Evolutionary conservation across 331 rosid genomes (phyloP).

Genomic region (Acacia concinna): DNA sequence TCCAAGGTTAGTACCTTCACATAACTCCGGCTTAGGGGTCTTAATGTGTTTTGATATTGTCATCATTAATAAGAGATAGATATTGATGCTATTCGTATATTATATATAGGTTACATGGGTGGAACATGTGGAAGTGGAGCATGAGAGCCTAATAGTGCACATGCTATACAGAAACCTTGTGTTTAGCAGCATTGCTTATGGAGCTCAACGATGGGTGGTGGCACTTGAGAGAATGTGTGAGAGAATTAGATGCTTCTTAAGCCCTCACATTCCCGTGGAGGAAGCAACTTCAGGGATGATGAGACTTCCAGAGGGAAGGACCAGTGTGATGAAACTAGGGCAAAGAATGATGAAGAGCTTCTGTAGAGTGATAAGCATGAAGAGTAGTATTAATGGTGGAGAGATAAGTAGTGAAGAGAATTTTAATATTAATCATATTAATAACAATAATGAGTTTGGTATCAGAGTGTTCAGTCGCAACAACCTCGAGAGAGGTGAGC

Average conservation of each 20-base stretch:
- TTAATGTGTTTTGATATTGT: too few relatives aligned
- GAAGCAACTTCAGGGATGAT: slow-evolving; percentile 22
- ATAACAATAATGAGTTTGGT: slow-evolving; percentile 26
- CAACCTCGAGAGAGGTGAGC: slow-evolving; percentile 32
- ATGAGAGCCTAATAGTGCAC: slow-evolving; percentile 45
- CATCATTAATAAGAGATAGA: too few relatives aligned
- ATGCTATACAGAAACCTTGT: slow-evolving; percentile 55
- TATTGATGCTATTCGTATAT: too few relatives aligned
- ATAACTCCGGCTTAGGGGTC: too few relatives aligned
- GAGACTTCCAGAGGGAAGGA: slow-evolving; percentile 39
- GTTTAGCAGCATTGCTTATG: slow-evolving; percentile 41
- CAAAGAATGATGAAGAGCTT: slow-evolving; percentile 57
- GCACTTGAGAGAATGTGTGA: slow-evolving; percentile 56
- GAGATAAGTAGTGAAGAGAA: slow-evolving; percentile 33
- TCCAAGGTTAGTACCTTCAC: slow-evolving; percentile 48
- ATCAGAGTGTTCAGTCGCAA: slow-evolving; percentile 41
- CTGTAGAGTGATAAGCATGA: slow-evolving; percentile 44
- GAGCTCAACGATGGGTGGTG: slow-evolving; percentile 67
- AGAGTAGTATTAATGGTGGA: not conserved
- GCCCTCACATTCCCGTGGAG: not conserved
- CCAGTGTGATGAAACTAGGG: slow-evolving; percentile 41
- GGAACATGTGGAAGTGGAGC: slow-evolving; percentile 80
- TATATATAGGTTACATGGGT: slow-evolving; percentile 64
- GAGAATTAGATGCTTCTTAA: slow-evolving; percentile 29
- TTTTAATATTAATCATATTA: not conserved